Percentiles rank a stretch among this genome's conserved stretches.
These are phyloP conservation scores for Saccharomyces kudriavzevii DNA, from an alignment of 805 yeast species.

Conservation along the genomic window DNA sequence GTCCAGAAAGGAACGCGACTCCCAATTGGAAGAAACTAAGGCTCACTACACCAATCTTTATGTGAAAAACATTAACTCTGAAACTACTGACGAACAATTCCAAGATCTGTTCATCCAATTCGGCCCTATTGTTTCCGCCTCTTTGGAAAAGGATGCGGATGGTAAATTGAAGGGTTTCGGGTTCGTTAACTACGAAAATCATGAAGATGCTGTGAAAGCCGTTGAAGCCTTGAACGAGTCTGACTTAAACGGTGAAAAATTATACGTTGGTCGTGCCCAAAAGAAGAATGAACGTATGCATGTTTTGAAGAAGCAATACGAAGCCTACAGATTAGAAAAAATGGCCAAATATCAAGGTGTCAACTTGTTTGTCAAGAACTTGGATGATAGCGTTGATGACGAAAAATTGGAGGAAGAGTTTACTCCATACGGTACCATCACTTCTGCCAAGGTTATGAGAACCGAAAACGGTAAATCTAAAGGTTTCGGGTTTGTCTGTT, in stretches of 20 bases:
- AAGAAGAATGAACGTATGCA: conserved; percentile 96
- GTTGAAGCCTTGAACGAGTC: conserved; percentile 84
- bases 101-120: conserved; percentile 58
- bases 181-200: conserved; percentile 83
- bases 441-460: conserved; percentile 93
- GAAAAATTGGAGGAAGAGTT: conserved; percentile 89
- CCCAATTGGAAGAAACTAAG: conserved; percentile 81
- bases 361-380: conserved; percentile 91
- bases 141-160: conserved; percentile 69
- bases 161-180: conserved; percentile 95
- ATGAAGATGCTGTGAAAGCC: conserved; percentile 82
- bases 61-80: conserved; percentile 79
- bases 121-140: conserved; percentile 80
- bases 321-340: conserved; percentile 84
- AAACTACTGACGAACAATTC: conserved; percentile 63
- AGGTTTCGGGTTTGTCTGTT: conserved; percentile 98
- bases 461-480: conserved; percentile 91
- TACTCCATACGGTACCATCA: conserved; percentile 85
- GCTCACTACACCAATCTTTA: conserved; percentile 93
- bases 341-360: conserved; percentile 94
- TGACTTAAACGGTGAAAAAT: conserved; percentile 75
- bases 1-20: conserved; percentile 87
- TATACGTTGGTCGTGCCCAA: conserved; percentile 98
- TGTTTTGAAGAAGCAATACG: conserved; percentile 91
- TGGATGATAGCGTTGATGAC: conserved; percentile 88